Conservation (phyloP, 176 grass and related monocot genomes). For the Musa schizocarpa region DNA sequence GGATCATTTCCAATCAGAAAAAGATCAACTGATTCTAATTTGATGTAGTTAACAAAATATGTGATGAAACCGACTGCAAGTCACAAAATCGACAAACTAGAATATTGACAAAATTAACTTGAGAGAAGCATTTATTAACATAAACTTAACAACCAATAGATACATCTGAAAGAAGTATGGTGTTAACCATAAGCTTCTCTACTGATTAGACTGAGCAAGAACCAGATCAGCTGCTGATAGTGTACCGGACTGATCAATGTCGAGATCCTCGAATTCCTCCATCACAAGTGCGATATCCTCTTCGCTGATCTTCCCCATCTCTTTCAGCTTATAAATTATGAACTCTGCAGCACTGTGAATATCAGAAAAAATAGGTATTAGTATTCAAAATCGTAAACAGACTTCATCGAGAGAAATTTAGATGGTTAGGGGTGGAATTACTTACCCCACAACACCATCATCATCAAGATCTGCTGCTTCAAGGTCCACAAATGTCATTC, state of each 20-base stretch:
- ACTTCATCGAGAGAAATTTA: neutral
- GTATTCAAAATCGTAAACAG: neutral
- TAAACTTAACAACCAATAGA: neutral
- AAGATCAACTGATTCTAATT: too few species aligned
- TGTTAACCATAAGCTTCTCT: neutral
- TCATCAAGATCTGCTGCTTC: slow-evolving; percentile 82
- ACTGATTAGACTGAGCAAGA: slow-evolving; percentile 28
- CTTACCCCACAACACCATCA: slow-evolving; percentile 52
- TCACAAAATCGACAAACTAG: neutral
- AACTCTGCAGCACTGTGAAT: slow-evolving; percentile 71
- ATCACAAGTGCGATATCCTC: slow-evolving; percentile 73
- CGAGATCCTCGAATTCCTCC: slow-evolving; percentile 77
- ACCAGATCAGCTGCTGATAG: slow-evolving; percentile 52
- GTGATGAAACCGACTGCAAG: neutral
- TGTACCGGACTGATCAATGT: slow-evolving; percentile 64
- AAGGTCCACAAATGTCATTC: slow-evolving; percentile 60
- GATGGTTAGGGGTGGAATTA: slow-evolving; percentile 1
- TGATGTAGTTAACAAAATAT: too few species aligned
- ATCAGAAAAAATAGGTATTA: slow-evolving; percentile 17
- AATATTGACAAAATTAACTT: neutral
- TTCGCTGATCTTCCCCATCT: slow-evolving; percentile 81
- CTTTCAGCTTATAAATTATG: slow-evolving; percentile 93
- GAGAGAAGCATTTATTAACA: neutral
- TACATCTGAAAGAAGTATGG: neutral
- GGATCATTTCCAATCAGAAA: too few species aligned